Conservation (phyloP, 2,329 filamentous ascomycete species). For the Aspergillus cejpii region DNA sequence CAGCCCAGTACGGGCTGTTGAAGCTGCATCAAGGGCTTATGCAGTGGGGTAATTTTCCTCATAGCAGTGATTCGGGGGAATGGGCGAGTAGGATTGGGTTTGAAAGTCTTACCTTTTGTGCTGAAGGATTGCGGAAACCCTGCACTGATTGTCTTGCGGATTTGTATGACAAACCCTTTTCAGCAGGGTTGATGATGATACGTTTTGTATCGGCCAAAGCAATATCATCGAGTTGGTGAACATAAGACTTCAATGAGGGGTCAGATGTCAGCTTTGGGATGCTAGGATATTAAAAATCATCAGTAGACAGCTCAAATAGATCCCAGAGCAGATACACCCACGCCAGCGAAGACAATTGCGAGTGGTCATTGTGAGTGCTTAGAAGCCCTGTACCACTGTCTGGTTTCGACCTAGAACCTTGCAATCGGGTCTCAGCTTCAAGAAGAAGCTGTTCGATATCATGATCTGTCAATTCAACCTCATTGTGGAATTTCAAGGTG, state of each 20-base stretch:
- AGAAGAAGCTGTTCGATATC: conserved; percentile 58
- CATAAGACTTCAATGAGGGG: conserved; percentile 48
- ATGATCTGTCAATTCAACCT: conserved; percentile 53
- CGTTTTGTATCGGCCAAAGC: conserved; percentile 49
- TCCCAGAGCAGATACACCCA: conserved; percentile 1
- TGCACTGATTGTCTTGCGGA: not conserved
- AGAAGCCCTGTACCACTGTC: not conserved
- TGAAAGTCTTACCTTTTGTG: conserved; percentile 46
- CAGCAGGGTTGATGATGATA: conserved; percentile 45
- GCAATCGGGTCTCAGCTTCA: conserved; percentile 56
- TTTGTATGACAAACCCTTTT: conserved; percentile 24
- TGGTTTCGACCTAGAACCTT: conserved; percentile 15
- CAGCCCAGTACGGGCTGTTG: conserved; percentile 70
- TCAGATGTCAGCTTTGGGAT: conserved; percentile 48
- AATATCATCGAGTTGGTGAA: conserved; percentile 48
- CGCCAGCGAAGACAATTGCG: not conserved
- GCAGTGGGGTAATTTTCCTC: conserved; percentile 71
- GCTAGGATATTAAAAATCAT: conserved; percentile 21
- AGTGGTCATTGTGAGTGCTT: not conserved
- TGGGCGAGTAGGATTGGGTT: conserved; percentile 6
- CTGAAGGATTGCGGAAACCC: conserved; percentile 7
- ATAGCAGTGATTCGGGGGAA: conserved; percentile 41
- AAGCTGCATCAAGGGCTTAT: conserved; percentile 63
- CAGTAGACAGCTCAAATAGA: conserved; percentile 3
- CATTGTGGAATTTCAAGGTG: conserved; percentile 14